Conservation (phyloP, 2,329 filamentous ascomycete genomes). For the Zymoseptoria ardabiliae region DNA sequence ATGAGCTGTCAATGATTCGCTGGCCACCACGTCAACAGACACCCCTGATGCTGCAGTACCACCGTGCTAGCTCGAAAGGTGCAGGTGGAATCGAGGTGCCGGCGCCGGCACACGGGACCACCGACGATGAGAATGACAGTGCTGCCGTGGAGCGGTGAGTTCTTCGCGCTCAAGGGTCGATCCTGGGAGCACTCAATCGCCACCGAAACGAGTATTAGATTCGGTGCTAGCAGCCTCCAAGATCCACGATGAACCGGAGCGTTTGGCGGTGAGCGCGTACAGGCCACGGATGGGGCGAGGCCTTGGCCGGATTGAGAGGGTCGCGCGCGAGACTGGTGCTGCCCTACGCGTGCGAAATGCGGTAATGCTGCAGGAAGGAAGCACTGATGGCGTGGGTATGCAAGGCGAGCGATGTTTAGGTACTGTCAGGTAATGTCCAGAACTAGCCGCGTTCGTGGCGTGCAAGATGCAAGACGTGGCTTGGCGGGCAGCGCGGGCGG, state of each 20-base stretch:
- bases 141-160: constrained; percentile 18
- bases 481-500: background rate
- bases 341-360: background rate
- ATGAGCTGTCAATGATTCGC: constrained; percentile 29
- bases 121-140: constrained; percentile 8
- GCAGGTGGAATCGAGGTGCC: constrained; percentile 20
- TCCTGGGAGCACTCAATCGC: constrained; percentile 7
- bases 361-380: background rate
- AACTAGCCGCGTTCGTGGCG: constrained; percentile 1
- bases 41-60: constrained; percentile 20
- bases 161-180: constrained; percentile 10
- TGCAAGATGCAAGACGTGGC: background rate
- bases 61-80: constrained; percentile 14
- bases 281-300: constrained; percentile 1
- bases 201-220: constrained; percentile 3
- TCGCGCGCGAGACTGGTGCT: background rate
- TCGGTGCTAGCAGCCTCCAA: background rate
- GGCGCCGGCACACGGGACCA: constrained; percentile 14
- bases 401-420: background rate
- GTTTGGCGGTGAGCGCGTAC: background rate
- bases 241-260: background rate
- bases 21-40: constrained; percentile 22
- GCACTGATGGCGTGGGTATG: background rate
- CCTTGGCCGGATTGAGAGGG: background rate
- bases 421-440: background rate